Conservation (phyloP, 352 stramenopile species). For the Phytopythium oedochilum region DNA sequence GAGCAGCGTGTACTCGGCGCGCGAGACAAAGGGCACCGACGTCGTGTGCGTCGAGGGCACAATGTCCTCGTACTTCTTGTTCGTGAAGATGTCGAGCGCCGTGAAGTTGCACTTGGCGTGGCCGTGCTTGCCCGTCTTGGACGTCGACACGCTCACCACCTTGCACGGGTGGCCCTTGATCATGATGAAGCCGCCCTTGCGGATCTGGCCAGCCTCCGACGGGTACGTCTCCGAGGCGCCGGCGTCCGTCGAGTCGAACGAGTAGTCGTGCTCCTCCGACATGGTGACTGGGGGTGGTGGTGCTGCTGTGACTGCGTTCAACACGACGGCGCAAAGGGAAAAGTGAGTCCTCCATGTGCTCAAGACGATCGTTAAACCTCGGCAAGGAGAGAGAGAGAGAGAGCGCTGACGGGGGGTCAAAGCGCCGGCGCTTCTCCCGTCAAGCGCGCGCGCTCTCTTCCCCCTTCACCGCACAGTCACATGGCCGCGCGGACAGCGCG, state of each 20-base stretch:
- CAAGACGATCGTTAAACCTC: not conserved
- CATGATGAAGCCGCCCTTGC: constrained; percentile 99
- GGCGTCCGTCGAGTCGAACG: constrained; percentile 94
- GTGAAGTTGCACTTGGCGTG: constrained; percentile 99
- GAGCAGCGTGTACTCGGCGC: constrained; percentile 96
- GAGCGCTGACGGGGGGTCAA: not conserved
- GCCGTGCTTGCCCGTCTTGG: constrained; percentile 99
- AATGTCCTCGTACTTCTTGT: constrained; percentile 99
- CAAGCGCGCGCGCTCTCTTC: not conserved
- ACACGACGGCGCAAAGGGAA: constrained; percentile 4
- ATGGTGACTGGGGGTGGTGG: constrained; percentile 13
- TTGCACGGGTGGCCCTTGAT: constrained; percentile 99
- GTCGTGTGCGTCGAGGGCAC: constrained; percentile 98
- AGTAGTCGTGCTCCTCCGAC: constrained; percentile 70
- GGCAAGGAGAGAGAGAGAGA: not conserved
- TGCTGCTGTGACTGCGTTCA: no score
- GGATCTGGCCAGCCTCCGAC: constrained; percentile 98
- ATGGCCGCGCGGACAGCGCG: no score
- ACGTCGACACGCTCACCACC: constrained; percentile 97
- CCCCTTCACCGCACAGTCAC: no score
- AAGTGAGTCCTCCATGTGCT: not conserved
- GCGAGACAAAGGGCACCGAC: constrained; percentile 96
- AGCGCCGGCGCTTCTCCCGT: not conserved
- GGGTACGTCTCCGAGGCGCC: constrained; percentile 98
- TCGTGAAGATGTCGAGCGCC: constrained; percentile 99